Base-by-base conservation (phyloP, 306 rosid genomes). In the Cucumis cinereus region DNA sequence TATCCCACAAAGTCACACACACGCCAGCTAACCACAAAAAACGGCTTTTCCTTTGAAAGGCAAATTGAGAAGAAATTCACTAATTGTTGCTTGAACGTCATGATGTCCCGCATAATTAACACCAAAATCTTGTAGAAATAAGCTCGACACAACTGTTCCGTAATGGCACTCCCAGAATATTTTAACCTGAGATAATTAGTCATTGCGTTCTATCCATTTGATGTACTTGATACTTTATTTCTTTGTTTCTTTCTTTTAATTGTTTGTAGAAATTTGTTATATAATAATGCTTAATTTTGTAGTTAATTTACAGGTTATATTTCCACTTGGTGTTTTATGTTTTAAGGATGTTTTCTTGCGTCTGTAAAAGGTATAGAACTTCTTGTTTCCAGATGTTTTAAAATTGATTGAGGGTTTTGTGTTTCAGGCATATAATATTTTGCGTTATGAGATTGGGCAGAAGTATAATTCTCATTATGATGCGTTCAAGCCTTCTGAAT, bases 341-440 rank as follows among this genome's bases (percentile, higher is more conserved):
- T 40, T 17, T 75, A 24, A 55, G 11, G 52, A n/a, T 57, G 68
- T 45, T 75, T 40, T 75, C 14, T 49, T 53, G 67, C 15, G 11
- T 62, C 68, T 17, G 67, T 76, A 60, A 33, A 28, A 38, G 28
- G 20, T 75, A 77, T 82, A 54, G 56, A 72, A 77, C 75, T 72
- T 84, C 82, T 79, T 74, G 84, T 85, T 84, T 83, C 47, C 78
- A 84, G 53, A 75, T 77, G 52, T 83, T 83, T 74, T 82, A 50
- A 82, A 82, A 81, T 82, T 78, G 82, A 83, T 60, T 80, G 81
- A 80, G 81, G 83, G 81, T 79, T 77, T 81, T 84, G 76, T 86
- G 86, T 94, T 89, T 85, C 96, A 94, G 99, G 92, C 89, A 77
- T 95, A 90, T 81, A 89, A 89, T 74, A 17, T 95, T 81, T 85